Base-by-base conservation (phyloP, 306 rosid species). In the Oxytropis ochrocephala region DNA sequence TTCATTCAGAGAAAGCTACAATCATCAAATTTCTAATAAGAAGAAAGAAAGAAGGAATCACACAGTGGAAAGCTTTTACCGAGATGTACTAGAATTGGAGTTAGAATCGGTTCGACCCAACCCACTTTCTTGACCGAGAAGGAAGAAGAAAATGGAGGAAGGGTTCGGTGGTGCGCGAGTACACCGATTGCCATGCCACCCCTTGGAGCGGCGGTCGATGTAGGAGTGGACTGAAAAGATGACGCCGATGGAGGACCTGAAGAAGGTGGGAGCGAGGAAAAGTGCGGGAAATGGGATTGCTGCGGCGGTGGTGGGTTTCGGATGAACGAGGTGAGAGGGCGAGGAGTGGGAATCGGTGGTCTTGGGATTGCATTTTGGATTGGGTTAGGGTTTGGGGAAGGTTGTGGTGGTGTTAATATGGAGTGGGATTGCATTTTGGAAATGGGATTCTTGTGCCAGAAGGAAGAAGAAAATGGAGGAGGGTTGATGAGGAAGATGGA, bases 61-160 rank as follows among this genome's bases (percentile, higher is more conserved):
- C 13, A 35, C n/a, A n/a, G n/a, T 14, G 35, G 5, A 59, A 67
- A 7, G 27, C 8, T n/a, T 64, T 38, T 21, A 90, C 89, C 85
- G 98, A 47, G 96, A 66, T 53, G 87, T n/a, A 77, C 14, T 82
- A 44, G 96, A 66, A 79, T 51, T 79, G 54, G 92, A 47, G 29
- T 81, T 43, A 9, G 87, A 61, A 64, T 94, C 87, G 7, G 86
- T 69, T 35, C 98, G 96, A 55, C 78, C 84, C 69, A 93, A 48
- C 41, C 94, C 97, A n/a, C 92, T 86, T 56, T 90, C 97, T 43
- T 83, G 92, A 29, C 86, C 83, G n/a, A n/a, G 53, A 90, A 90
- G 18, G 98, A 84, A 3, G 96, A 69, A 9, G 96, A 72, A 59
- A 84, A 88, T 5, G 94, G 87, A 69, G 75, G 82, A 84, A 48